These are phyloP conservation scores for Irpex sp. DNA, from an alignment of 1,284 basidiomycete species.

Conservation along the genomic window DNA sequence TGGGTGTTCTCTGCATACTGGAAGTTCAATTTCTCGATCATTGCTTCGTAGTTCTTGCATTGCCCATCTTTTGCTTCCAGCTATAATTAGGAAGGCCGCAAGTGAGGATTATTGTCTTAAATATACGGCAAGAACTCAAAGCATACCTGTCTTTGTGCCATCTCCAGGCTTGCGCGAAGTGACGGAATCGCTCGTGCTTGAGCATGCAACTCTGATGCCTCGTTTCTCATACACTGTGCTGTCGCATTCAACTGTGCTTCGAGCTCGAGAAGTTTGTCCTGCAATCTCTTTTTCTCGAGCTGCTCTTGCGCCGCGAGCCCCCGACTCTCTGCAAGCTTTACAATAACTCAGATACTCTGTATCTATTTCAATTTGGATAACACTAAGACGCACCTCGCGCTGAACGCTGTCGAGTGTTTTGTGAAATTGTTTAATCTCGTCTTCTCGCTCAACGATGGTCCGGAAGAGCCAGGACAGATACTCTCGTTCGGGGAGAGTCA, in stretches of 20 bases:
- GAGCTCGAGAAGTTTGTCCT: background rate
- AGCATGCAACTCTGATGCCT: background rate
- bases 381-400: background rate
- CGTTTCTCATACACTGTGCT: background rate
- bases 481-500: background rate
- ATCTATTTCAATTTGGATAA: background rate
- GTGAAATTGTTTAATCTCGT: background rate
- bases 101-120: background rate
- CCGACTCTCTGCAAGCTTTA: background rate
- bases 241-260: background rate
- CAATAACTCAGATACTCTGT: background rate
- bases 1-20: background rate
- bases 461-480: background rate
- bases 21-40: background rate
- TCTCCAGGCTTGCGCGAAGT: background rate
- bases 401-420: background rate
- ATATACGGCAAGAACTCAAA: too few species aligned
- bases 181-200: background rate
- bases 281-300: background rate
- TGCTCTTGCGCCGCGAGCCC: background rate
- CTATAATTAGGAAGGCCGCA: background rate
- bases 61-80: background rate
- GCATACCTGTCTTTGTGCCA: background rate
- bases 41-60: background rate
- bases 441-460: background rate